These are phyloP conservation scores for Colletotrichum sp. DNA, from an alignment of 2,329 filamentous ascomycete genomes.

Conservation along the genomic window DNA sequence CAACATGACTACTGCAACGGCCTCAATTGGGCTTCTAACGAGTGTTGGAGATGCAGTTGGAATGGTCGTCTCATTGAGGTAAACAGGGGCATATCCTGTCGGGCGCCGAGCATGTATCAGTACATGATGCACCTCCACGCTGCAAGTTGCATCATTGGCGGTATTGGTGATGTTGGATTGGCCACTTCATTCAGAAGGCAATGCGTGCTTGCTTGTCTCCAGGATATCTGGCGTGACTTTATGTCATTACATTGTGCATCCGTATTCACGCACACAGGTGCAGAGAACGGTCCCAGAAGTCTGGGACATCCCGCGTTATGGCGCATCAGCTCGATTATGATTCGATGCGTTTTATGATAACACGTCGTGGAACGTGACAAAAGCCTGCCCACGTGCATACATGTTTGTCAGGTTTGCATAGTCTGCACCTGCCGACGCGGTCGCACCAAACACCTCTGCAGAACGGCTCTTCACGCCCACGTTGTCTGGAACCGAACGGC, in stretches of 20 bases:
- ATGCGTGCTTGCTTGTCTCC: background rate
- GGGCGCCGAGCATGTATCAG: background rate
- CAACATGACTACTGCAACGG: background rate
- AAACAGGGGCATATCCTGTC: background rate
- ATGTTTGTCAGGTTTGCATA: background rate
- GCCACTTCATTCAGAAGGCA: background rate
- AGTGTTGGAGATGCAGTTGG: background rate
- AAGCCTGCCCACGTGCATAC: background rate
- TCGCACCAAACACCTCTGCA: background rate
- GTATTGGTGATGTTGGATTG: background rate
- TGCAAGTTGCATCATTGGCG: background rate
- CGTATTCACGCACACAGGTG: background rate
- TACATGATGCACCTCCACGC: background rate
- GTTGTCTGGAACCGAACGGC: background rate
- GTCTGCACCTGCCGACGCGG: background rate
- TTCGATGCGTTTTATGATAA: background rate
- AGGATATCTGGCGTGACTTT: background rate
- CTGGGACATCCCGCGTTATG: background rate
- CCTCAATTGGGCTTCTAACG: background rate
- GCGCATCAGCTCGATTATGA: background rate
- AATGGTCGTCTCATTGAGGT: background rate
- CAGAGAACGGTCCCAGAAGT: background rate
- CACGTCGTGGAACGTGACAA: background rate
- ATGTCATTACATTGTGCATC: background rate
- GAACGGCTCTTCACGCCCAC: background rate